Evolutionary conservation across 345 rosid genomes (phyloP).

Genomic region (Erodium maritimum): DNA sequence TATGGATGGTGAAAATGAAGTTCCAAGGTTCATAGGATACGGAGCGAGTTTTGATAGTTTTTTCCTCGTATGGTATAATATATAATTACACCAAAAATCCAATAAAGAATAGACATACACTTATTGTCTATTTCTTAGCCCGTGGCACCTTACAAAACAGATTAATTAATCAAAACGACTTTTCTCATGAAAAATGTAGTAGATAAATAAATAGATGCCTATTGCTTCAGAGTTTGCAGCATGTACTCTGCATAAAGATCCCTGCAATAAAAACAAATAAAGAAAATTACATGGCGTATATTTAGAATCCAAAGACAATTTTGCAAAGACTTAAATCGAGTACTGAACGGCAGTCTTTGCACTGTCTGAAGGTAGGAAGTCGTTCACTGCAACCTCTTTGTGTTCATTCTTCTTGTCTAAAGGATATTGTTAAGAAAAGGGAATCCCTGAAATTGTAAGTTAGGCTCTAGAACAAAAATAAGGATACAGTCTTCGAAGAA

Average conservation of each 20-base stretch:
- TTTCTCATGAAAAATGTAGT: too few relatives aligned
- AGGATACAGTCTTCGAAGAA: constrained; percentile 96
- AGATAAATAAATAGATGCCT: too few relatives aligned
- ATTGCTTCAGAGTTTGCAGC: constrained; percentile 65
- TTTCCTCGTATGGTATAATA: too few relatives aligned
- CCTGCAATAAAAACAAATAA: constrained; percentile 28
- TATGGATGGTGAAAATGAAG: too few relatives aligned
- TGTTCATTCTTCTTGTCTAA: constrained; percentile 95
- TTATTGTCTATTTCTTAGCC: too few relatives aligned
- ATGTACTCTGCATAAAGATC: constrained; percentile 84
- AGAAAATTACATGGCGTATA: not conserved
- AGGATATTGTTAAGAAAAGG: not conserved
- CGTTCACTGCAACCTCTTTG: constrained; percentile 97
- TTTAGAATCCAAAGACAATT: not conserved
- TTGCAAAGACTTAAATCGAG: constrained; percentile 56
- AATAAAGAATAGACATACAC: too few relatives aligned
- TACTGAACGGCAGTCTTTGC: constrained; percentile 78
- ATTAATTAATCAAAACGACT: too few relatives aligned
- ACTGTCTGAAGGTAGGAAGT: constrained; percentile 55
- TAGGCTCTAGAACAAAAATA: too few relatives aligned
- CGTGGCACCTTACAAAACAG: not conserved
- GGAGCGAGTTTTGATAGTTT: too few relatives aligned
- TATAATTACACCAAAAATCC: too few relatives aligned
- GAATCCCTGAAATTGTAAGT: too few relatives aligned
- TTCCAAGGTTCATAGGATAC: too few relatives aligned